phyloP scores from a whole-genome alignment of 2,329 filamentous ascomycete species.

The Alternaria angustiovoidea region DNA sequence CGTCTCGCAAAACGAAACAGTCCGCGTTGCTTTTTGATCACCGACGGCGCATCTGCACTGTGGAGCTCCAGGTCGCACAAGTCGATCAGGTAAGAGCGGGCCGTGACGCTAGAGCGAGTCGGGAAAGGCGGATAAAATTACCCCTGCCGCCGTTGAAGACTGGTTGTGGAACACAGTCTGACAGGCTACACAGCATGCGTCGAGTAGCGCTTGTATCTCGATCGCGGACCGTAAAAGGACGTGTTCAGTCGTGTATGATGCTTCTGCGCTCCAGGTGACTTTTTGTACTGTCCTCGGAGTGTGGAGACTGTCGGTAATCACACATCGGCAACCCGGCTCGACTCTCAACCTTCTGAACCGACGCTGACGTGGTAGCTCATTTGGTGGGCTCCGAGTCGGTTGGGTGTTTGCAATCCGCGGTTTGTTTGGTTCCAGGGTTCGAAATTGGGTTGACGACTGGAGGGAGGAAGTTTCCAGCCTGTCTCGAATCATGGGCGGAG shows the following conservation, averaged over 20 bases:
- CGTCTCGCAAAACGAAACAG: conserved; percentile 17
- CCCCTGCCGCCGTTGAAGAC: conserved; percentile 39
- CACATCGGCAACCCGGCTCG: conserved; percentile 7
- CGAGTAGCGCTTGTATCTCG: conserved; percentile 30
- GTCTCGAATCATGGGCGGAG: conserved; percentile 17
- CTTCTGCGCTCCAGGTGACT: conserved; percentile 18
- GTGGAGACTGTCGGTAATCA: conserved; percentile 21
- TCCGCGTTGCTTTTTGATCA: conserved; percentile 22
- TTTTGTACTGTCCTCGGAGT: conserved; percentile 11
- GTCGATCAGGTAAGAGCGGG: conserved; percentile 39
- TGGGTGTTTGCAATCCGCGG: conserved; percentile 8
- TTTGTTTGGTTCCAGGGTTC: conserved; percentile 7
- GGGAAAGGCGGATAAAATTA: conserved; percentile 21
- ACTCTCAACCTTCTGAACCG: conserved; percentile 1
- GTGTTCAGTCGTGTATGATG: conserved; percentile 28
- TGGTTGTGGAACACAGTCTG: conserved; percentile 36
- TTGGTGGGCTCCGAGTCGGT: conserved; percentile 6
- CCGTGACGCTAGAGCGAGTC: conserved; percentile 35
- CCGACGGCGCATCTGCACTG: conserved; percentile 20
- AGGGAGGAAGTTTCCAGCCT: conserved; percentile 8
- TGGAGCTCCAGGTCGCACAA: conserved; percentile 28
- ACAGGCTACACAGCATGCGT: conserved; percentile 41
- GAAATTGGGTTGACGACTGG: conserved; percentile 6
- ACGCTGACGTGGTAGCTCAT: conserved; percentile 10
- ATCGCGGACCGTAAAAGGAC: conserved; percentile 19